Conservation (phyloP, 441 rosid species). For the Flueggea neowawraea region DNA sequence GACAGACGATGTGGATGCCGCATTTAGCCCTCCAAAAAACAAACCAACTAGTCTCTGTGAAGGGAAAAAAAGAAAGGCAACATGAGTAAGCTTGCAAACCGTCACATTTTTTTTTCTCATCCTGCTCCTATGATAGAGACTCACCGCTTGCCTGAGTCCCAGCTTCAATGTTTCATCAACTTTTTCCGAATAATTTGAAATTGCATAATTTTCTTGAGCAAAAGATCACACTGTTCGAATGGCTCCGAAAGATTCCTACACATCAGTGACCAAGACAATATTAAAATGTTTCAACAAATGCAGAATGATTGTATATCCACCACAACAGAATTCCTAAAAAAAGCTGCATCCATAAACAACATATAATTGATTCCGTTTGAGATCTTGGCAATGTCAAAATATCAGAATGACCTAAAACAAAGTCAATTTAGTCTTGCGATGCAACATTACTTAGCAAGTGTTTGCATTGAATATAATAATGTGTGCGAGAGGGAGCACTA, state of each 20-base stretch:
- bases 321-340: not conserved
- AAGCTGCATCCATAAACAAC: no score
- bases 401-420: no score
- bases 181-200: conserved; percentile 73
- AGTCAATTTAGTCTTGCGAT: no score
- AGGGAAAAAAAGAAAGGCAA: conserved; percentile 1
- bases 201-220: conserved; percentile 75
- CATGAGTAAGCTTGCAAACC: not conserved
- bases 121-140: conserved; percentile 16
- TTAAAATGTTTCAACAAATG: not conserved
- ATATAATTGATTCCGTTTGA: not conserved
- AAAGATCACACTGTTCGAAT: conserved; percentile 94
- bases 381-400: not conserved
- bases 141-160: conserved; percentile 93
- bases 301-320: no score
- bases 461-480: not conserved
- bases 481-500: not conserved
- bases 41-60: conserved; percentile 71
- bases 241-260: conserved; percentile 89
- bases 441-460: no score
- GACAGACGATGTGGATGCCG: conserved; percentile 86
- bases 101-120: not conserved
- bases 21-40: conserved; percentile 85
- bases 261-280: not conserved
- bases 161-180: conserved; percentile 85